Conservation (phyloP, 768 basidiomycete species). For the Galerina sulciceps region DNA sequence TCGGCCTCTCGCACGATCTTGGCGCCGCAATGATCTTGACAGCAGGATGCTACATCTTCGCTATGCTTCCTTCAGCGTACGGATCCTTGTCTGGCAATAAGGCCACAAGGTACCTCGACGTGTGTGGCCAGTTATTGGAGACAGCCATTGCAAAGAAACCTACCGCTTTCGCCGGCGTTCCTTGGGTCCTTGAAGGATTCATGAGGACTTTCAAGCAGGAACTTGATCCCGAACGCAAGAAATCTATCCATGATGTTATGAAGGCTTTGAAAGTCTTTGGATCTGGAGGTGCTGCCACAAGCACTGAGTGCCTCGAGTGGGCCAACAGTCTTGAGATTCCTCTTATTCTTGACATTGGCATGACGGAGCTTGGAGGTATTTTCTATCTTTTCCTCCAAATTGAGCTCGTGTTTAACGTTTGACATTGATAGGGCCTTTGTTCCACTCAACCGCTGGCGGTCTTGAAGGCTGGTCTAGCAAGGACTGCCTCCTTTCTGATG, state of each 20-base stretch:
- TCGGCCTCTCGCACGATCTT: conserved; percentile 31
- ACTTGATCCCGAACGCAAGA: conserved; percentile 21
- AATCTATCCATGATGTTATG: conserved; percentile 21
- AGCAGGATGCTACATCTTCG: conserved; percentile 36
- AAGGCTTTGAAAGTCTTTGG: conserved; percentile 28
- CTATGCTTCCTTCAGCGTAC: conserved; percentile 33
- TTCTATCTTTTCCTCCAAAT: neutral
- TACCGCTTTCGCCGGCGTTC: conserved; percentile 33
- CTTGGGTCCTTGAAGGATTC: conserved; percentile 36
- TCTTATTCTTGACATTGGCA: conserved; percentile 36
- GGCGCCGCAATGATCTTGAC: conserved; percentile 30
- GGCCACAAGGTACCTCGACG: conserved; percentile 25
- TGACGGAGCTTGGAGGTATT: conserved; percentile 39
- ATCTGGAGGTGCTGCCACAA: conserved; percentile 34
- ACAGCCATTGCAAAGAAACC: conserved; percentile 28
- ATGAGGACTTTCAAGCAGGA: conserved; percentile 26
- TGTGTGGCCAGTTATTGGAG: conserved; percentile 26
- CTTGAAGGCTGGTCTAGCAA: conserved; percentile 24
- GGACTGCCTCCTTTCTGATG: conserved; percentile 29
- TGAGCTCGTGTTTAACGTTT: neutral
- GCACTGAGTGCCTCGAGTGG: conserved; percentile 31
- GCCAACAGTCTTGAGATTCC: conserved; percentile 27
- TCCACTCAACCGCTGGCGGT: conserved; percentile 27
- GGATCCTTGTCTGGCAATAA: conserved; percentile 6
- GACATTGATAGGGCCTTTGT: conserved; percentile 27